Base-by-base conservation (phyloP, 495 filamentous ascomycete species). In the Hypomontagnella submonticulosa region DNA sequence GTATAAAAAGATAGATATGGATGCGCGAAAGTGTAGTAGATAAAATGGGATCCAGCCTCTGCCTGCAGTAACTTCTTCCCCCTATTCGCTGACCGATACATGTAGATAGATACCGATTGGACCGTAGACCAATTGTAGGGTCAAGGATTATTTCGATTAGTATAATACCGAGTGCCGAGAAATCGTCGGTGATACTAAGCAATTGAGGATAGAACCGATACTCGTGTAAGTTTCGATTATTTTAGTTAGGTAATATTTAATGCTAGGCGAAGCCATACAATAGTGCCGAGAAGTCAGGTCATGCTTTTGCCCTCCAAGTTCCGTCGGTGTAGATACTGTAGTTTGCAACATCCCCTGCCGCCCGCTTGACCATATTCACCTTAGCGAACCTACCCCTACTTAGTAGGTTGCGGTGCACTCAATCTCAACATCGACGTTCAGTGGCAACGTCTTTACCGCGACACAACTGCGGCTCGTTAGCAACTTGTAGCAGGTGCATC, bases 341-440 rank as follows among this genome's bases (percentile, higher is more conserved):
- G 36, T 11, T 38, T 3, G 9, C 10, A 12, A 38, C 3, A 38
- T 38, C 9, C n/a, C 36, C 9, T 11, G 9, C 2, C n/a, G 10
- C 10, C 36, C 9, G n/a, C 36, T 38, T 12, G n/a, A 12, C 9
- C 36, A 11, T 2, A 13, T 13, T 38, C 10, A 38, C 10, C 10
- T 12, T 11, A 12, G n/a, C 36, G 9, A 13, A 23, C 3, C 5
- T 8, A 4, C 34, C 18, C 11, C 76, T 75, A 75, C 2, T 34
- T 41, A 60, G 16, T 71, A 73, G 75, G 65, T 71, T 33, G 73
- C 73, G n/a, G 66, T 84, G 73, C 86, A 88, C 81, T 93, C 91
- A 72, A 93, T 92, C 84, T 93, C 91, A 54, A 92, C 85, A 16
- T 83, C 83, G 48, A 90, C 89, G 47, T 87, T 87, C 77, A 90